phyloP scores from a whole-genome alignment of 1,284 basidiomycete species.

The Meripilus lineatus region DNA sequence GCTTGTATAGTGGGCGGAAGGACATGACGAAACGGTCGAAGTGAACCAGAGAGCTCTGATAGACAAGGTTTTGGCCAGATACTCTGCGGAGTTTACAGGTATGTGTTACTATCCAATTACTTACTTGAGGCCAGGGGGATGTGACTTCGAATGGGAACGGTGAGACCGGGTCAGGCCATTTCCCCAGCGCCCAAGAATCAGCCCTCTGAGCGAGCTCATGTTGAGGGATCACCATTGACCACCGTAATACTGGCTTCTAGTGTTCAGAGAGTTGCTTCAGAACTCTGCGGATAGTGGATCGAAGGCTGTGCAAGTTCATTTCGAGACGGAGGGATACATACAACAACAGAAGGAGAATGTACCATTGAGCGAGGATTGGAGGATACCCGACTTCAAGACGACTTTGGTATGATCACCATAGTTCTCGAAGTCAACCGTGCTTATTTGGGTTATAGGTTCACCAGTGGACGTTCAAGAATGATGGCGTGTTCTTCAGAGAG shows the following conservation, averaged over 20 bases:
- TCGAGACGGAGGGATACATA: slow-evolving; percentile 61
- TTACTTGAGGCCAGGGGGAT: no score
- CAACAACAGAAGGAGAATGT: slow-evolving; percentile 18
- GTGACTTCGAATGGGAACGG: not conserved
- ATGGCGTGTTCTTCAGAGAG: slow-evolving; percentile 76
- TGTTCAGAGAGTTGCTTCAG: slow-evolving; percentile 89
- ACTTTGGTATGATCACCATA: slow-evolving; percentile 33
- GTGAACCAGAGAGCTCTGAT: slow-evolving; percentile 95
- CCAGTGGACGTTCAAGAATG: slow-evolving; percentile 83
- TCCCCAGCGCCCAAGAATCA: not conserved
- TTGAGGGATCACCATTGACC: not conserved
- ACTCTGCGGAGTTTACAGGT: slow-evolving; percentile 91
- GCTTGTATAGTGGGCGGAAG: slow-evolving; percentile 71
- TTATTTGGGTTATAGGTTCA: slow-evolving; percentile 45
- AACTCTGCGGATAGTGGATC: slow-evolving; percentile 95
- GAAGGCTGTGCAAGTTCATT: slow-evolving; percentile 75
- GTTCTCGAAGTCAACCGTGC: not conserved
- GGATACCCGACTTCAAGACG: slow-evolving; percentile 61
- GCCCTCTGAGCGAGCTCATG: no score
- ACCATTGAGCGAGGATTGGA: not conserved
- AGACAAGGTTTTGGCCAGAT: slow-evolving; percentile 91
- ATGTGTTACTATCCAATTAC: slow-evolving; percentile 13
- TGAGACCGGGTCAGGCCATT: not conserved
- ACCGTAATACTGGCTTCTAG: slow-evolving; percentile 27
- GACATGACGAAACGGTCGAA: slow-evolving; percentile 81